Evolutionary conservation across 1,284 basidiomycete species (phyloP).

Genomic region (Ceraceosorus bombacis): DNA sequence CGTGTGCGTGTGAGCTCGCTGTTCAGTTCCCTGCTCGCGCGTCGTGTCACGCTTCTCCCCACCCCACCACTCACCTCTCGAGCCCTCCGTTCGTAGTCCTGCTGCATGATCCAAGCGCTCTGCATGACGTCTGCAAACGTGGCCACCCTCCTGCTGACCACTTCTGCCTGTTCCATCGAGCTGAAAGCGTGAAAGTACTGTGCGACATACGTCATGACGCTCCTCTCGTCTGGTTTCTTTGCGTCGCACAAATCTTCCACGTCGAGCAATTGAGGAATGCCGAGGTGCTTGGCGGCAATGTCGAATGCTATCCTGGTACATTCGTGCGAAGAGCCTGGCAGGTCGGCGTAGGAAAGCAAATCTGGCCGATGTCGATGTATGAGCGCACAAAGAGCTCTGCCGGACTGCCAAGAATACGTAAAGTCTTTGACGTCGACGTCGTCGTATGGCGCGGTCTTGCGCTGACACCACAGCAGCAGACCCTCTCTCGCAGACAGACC

Average conservation of each 20-base stretch:
- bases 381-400: slow-evolving; percentile 87
- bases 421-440: slow-evolving; percentile 92
- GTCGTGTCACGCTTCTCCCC: neutral
- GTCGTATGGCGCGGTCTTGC: slow-evolving; percentile 83
- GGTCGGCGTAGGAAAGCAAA: slow-evolving; percentile 73
- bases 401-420: slow-evolving; percentile 82
- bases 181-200: slow-evolving; percentile 98
- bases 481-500: slow-evolving; percentile 91
- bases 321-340: slow-evolving; percentile 58
- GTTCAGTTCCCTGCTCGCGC: neutral
- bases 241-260: slow-evolving; percentile 92
- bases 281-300: slow-evolving; percentile 22
- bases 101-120: slow-evolving; percentile 59
- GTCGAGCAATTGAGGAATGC: slow-evolving; percentile 74
- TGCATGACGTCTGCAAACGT: slow-evolving; percentile 95
- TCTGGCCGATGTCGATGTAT: slow-evolving; percentile 96
- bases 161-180: slow-evolving; percentile 91
- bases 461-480: slow-evolving; percentile 91
- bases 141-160: slow-evolving; percentile 82
- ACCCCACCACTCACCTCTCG: slow-evolving; percentile 56
- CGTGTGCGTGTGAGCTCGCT: neutral
- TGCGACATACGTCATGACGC: slow-evolving; percentile 90
- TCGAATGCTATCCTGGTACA: slow-evolving; percentile 26
- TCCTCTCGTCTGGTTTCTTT: slow-evolving; percentile 79
- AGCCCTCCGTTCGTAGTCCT: slow-evolving; percentile 88